Evolutionary conservation across 2,329 filamentous ascomycete species (phyloP).

Genomic region (Aspergillus brasiliensis): DNA sequence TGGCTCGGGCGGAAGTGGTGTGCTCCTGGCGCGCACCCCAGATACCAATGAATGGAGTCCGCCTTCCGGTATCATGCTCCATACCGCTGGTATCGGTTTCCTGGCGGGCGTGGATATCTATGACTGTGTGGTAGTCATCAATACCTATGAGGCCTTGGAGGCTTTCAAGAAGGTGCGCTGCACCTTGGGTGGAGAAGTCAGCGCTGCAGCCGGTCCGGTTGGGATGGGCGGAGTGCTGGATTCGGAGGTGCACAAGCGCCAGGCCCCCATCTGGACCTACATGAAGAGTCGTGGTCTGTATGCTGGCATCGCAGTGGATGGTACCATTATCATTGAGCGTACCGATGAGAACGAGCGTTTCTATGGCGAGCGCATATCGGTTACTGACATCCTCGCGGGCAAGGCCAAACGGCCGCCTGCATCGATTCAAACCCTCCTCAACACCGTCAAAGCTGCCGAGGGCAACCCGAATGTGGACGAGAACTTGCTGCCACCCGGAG

Average conservation of each 20-base stretch:
- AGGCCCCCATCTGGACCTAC: constrained; percentile 77
- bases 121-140: constrained; percentile 92
- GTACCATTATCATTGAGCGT: constrained; percentile 81
- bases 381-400: constrained; percentile 64
- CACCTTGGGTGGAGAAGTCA: constrained; percentile 80
- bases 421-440: constrained; percentile 65
- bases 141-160: constrained; percentile 79
- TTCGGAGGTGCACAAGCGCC: constrained; percentile 66
- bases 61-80: constrained; percentile 85
- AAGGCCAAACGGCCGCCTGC: constrained; percentile 60
- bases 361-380: constrained; percentile 68
- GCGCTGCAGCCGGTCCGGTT: constrained; percentile 75
- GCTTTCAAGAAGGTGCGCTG: constrained; percentile 78
- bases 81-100: constrained; percentile 86
- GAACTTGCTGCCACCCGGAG: constrained; percentile 65
- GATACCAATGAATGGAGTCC: constrained; percentile 89
- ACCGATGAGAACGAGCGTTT: constrained; percentile 87
- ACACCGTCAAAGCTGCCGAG: constrained; percentile 86
- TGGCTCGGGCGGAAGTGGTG: constrained; percentile 84
- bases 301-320: constrained; percentile 82
- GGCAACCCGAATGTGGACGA: constrained; percentile 76
- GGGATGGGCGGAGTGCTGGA: constrained; percentile 73
- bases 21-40: constrained; percentile 75
- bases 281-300: constrained; percentile 89
- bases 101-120: constrained; percentile 92